Evolutionary conservation across 2,329 filamentous ascomycete species (phyloP).

Genomic region (Laburnicola sp.): DNA sequence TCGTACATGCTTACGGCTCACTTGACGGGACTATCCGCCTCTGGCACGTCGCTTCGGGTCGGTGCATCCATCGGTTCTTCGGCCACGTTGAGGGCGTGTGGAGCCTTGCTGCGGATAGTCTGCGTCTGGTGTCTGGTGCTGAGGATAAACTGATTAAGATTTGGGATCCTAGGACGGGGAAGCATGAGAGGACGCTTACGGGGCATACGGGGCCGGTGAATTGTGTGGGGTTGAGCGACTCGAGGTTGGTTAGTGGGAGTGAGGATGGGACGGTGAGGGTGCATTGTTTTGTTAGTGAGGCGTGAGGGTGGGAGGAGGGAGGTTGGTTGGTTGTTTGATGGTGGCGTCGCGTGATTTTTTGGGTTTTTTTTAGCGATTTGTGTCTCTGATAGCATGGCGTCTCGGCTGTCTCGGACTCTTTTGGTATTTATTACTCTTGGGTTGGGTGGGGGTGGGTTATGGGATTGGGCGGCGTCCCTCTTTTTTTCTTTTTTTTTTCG

Average conservation of each 20-base stretch:
- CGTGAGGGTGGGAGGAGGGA: neutral
- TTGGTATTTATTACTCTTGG: neutral
- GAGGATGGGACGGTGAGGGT: conserved; percentile 91
- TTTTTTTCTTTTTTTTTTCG: too few relatives aligned
- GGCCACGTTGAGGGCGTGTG: conserved; percentile 96
- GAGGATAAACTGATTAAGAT: conserved; percentile 95
- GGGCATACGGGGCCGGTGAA: conserved; percentile 90
- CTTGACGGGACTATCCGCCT: conserved; percentile 89
- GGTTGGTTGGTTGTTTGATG: neutral
- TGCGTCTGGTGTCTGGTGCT: conserved; percentile 84
- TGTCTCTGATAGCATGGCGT: neutral
- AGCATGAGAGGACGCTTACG: conserved; percentile 88
- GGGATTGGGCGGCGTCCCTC: neutral
- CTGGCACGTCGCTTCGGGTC: conserved; percentile 83
- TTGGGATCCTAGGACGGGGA: conserved; percentile 90
- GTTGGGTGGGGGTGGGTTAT: neutral
- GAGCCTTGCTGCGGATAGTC: conserved; percentile 84
- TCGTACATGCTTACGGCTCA: conserved; percentile 92
- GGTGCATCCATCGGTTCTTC: conserved; percentile 89
- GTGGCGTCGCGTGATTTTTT: neutral
- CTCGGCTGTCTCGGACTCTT: neutral
- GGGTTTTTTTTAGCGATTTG: neutral
- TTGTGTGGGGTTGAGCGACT: conserved; percentile 88
- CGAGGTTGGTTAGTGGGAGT: conserved; percentile 84
- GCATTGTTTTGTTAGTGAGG: conserved; percentile 36